Percentiles rank a stretch among this genome's conserved stretches.
These are phyloP conservation scores for Starmerella sp. DNA, from an alignment of 805 yeast genomes.

Conservation along the genomic window DNA sequence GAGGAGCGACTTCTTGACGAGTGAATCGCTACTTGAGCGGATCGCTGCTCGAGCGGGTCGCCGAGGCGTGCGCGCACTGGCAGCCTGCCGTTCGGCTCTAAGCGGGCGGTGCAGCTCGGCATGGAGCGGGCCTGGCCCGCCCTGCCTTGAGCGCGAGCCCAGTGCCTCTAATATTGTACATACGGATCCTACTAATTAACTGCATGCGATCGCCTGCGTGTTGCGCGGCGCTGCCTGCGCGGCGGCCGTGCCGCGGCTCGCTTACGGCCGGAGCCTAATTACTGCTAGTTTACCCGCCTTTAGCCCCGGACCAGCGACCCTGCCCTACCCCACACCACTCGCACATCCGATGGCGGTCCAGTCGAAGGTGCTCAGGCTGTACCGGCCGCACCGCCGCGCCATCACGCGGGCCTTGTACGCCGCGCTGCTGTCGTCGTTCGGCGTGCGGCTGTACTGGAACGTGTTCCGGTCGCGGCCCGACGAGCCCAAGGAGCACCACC, in stretches of 20 bases:
- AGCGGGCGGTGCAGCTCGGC: too few species aligned
- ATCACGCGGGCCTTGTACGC: slow-evolving; percentile 19
- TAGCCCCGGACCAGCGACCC: background rate
- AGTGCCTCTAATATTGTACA: too few species aligned
- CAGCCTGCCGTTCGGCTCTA: too few species aligned
- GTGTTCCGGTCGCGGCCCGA: background rate
- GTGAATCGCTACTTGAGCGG: background rate
- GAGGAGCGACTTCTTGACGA: slow-evolving; percentile 13
- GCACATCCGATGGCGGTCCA: background rate
- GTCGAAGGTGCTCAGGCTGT: slow-evolving; percentile 3
- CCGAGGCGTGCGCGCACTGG: too few species aligned
- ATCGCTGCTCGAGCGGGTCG: too few species aligned
- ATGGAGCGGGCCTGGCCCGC: too few species aligned
- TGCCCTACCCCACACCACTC: slow-evolving; percentile 3
- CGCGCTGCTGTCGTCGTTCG: slow-evolving; percentile 13
- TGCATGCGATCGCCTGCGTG: too few species aligned
- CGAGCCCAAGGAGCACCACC: background rate
- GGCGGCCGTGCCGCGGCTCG: background rate
- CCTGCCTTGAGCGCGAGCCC: too few species aligned
- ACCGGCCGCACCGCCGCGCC: slow-evolving; percentile 17
- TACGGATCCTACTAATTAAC: too few species aligned
- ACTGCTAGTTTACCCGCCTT: background rate
- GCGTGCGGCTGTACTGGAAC: slow-evolving; percentile 10
- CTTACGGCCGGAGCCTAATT: background rate
- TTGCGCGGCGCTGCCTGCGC: too few species aligned